Conservation (phyloP, 2,329 filamentous ascomycete species). For the Chaetomium sp. region DNA sequence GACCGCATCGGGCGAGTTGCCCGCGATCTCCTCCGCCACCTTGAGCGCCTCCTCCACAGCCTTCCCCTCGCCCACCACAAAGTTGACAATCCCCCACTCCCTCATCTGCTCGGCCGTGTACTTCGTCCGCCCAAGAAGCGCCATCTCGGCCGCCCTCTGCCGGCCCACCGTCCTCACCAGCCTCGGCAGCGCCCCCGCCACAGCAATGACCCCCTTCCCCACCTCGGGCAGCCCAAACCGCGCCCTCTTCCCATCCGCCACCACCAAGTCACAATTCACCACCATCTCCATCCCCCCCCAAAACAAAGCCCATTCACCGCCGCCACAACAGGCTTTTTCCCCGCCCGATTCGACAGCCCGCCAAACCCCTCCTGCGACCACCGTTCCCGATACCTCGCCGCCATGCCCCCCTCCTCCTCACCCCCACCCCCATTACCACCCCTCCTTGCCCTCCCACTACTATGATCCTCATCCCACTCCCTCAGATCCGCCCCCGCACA, state of each 20-base stretch:
- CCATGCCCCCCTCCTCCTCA: not conserved
- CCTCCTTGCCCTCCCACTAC: not conserved
- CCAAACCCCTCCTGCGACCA: conserved; percentile 60
- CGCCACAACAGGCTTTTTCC: conserved; percentile 74
- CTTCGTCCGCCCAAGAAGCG: conserved; percentile 59
- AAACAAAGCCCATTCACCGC: conserved; percentile 76
- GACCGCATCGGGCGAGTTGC: conserved; percentile 73
- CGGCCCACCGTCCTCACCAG: conserved; percentile 66
- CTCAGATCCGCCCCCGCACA: conserved; percentile 70
- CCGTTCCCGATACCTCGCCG: conserved; percentile 27
- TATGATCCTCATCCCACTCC: conserved; percentile 60
- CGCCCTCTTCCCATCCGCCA: conserved; percentile 58
- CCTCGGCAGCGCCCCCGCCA: conserved; percentile 71
- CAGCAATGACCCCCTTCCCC: conserved; percentile 68
- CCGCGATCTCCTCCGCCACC: conserved; percentile 63
- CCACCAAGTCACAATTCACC: conserved; percentile 70
- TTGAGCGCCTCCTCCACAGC: conserved; percentile 62
- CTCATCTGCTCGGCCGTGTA: conserved; percentile 62
- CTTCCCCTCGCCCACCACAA: conserved; percentile 53
- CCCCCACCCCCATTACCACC: conserved; percentile 2
- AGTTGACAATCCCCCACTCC: conserved; percentile 72
- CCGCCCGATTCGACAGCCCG: conserved; percentile 64
- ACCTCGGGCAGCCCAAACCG: conserved; percentile 73
- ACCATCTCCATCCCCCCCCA: conserved; percentile 79
- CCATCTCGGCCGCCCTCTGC: conserved; percentile 72